Base-by-base conservation (phyloP, 2,329 filamentous ascomycete species). In the Elsinoe necatrix region DNA sequence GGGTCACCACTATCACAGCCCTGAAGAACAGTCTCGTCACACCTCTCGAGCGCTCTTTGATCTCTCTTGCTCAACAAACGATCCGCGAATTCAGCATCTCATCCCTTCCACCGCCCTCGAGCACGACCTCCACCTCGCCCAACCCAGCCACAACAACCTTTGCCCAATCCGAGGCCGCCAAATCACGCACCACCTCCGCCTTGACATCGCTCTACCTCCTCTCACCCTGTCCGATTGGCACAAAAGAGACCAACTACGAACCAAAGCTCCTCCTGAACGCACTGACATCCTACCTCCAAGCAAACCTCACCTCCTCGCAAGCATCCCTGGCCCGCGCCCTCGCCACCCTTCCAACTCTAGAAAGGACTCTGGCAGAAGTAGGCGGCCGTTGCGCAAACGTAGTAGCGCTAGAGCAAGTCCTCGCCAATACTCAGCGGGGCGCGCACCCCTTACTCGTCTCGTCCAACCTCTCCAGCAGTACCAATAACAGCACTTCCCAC, bases 371-470 rank as follows among this genome's bases (percentile, higher is more conserved):
- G 1, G 76, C 82, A 14, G 93, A 97, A 65, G 83, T 95, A 20
- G 87, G 87, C 5, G 83, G 85, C 4, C 80, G 88, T 45, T 96
- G 92, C 67, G 91, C 95, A 68, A 95, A 95, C 66, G 82, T 97
- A 37, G 83, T 95, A n/a, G 89, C 89, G 0, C 75, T 97, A 2
- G 89, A 95, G 72, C 75, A 83, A 1, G 80, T 96, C 1, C 81
- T 97, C 5, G 81, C 83, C 51, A 75, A 77, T 2, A 84, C 82
- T 2, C 85, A 83, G 62, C 76, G 85, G 0, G 87, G 89, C 0
- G 42, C 69, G 0, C 89, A 95, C 64, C 85, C 88, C 0, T 73
- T 88, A 0, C 68, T 92, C 3, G 31, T 37, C 7, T 37, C 48
- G 18, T 23, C 48, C 3, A 56, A 63, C 12, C 47, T 63, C 27